Percentiles rank a stretch among this genome's conserved stretches.
phyloP scores from a whole-genome alignment of 2,329 filamentous ascomycete genomes.

The Fusarium nelsonii region DNA sequence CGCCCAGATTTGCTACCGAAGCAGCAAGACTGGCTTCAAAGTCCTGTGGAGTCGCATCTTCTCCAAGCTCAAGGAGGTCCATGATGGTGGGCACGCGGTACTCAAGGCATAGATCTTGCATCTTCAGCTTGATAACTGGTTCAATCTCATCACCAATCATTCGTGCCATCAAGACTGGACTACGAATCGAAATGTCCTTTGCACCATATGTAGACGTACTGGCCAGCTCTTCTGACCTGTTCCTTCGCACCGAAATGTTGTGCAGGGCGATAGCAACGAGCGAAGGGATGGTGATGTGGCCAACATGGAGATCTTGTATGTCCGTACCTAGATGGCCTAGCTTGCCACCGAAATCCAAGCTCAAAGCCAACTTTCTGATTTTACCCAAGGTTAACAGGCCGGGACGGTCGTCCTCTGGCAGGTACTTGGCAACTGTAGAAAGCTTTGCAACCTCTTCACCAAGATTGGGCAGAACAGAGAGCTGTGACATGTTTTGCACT shows the following conservation, averaged over 20 bases:
- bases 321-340: conserved; percentile 74
- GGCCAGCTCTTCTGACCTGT: conserved; percentile 77
- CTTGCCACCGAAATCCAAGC: conserved; percentile 73
- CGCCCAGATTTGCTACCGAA: conserved; percentile 82
- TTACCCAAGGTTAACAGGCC: conserved; percentile 82
- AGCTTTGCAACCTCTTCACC: conserved; percentile 84
- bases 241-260: conserved; percentile 71
- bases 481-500: conserved; percentile 72
- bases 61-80: conserved; percentile 78
- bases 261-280: conserved; percentile 83
- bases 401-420: conserved; percentile 94
- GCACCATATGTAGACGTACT: conserved; percentile 59
- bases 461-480: conserved; percentile 77
- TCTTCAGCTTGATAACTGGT: conserved; percentile 86
- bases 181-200: conserved; percentile 45
- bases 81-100: conserved; percentile 88
- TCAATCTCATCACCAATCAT: conserved; percentile 96
- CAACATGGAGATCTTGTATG: conserved; percentile 75
- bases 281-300: conserved; percentile 86
- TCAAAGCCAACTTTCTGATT: conserved; percentile 72
- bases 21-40: conserved; percentile 80
- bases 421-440: conserved; percentile 90
- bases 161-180: conserved; percentile 81
- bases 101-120: conserved; percentile 87
- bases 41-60: conserved; percentile 76